Evolutionary conservation across 2,329 filamentous ascomycete species (phyloP).

Genomic region (Fusarium sulawesiense): DNA sequence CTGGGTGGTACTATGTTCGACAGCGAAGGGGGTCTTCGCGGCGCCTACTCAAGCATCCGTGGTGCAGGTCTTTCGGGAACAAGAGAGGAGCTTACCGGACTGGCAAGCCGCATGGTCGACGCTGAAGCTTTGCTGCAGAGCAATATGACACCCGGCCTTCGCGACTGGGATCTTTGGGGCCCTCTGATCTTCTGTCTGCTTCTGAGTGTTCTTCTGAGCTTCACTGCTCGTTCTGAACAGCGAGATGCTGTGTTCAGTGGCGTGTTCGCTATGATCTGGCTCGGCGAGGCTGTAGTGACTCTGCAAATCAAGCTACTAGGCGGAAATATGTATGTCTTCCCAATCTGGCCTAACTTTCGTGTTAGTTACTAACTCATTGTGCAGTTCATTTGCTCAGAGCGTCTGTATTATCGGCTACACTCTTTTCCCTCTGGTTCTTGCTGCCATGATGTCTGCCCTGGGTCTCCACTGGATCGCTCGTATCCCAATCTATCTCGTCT

Average conservation of each 20-base stretch:
- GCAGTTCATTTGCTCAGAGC: constrained; percentile 95
- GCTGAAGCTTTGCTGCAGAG: constrained; percentile 71
- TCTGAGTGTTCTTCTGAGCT: constrained; percentile 86
- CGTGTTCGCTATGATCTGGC: constrained; percentile 96
- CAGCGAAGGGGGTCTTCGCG: constrained; percentile 63
- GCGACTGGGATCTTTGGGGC: constrained; percentile 99
- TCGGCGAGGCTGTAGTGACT: constrained; percentile 96
- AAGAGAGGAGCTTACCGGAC: constrained; percentile 69
- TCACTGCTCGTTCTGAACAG: constrained; percentile 82
- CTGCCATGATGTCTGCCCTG: constrained; percentile 87
- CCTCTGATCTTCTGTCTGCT: constrained; percentile 94
- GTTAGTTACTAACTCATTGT: constrained; percentile 35
- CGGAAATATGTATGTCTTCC: constrained; percentile 86
- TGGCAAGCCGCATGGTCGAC: constrained; percentile 72
- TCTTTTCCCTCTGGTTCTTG: constrained; percentile 94
- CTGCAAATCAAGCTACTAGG: constrained; percentile 96
- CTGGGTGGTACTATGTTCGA: constrained; percentile 77
- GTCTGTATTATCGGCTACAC: constrained; percentile 99
- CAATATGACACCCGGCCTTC: constrained; percentile 87
- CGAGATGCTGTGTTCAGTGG: constrained; percentile 92
- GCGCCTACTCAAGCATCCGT: constrained; percentile 71
- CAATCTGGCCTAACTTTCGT: not conserved
- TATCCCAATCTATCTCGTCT: constrained; percentile 89
- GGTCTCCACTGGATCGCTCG: constrained; percentile 81
- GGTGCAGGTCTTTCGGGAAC: constrained; percentile 69